Conservation (phyloP, 192 early-diverging fungal genomes). For the Chytriomyces hyalinus region DNA sequence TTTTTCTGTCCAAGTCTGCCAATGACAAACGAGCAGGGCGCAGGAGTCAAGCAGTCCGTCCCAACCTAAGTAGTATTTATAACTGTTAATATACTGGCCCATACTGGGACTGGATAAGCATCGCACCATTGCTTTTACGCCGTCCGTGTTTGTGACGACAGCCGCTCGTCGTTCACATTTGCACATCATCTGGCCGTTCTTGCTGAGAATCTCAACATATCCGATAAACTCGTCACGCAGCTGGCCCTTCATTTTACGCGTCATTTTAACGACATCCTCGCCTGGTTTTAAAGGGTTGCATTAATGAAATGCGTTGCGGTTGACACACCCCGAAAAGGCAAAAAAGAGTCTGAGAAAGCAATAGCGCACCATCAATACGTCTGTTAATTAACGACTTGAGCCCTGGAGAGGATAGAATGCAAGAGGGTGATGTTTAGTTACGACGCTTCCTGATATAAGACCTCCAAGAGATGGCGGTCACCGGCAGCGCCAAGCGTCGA, state of each 20-base stretch:
- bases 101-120: neutral
- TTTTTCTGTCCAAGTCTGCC: constrained; percentile 8
- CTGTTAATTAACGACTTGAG: constrained; percentile 19
- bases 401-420: neutral
- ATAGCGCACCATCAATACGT: constrained; percentile 19
- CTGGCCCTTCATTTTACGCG: constrained; percentile 22
- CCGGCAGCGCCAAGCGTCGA: constrained; percentile 28
- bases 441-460: neutral
- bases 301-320: neutral
- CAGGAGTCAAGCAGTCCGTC: neutral
- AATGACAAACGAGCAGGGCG: constrained; percentile 22
- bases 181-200: constrained; percentile 27
- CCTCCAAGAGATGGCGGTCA: neutral
- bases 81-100: neutral
- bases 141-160: constrained; percentile 21
- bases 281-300: constrained; percentile 2
- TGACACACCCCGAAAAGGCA: neutral
- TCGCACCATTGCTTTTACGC: constrained; percentile 27
- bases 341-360: neutral
- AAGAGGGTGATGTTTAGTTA: neutral
- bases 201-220: constrained; percentile 22
- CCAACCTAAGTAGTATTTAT: constrained; percentile 21
- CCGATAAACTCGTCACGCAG: constrained; percentile 29
- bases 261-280: constrained; percentile 29
- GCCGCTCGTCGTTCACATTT: constrained; percentile 12